A percentile compares a stretch with the other conserved stretches of the same genome.
Conservation (phyloP, 768 basidiomycete species). For the Exsudoporus frostii region DNA sequence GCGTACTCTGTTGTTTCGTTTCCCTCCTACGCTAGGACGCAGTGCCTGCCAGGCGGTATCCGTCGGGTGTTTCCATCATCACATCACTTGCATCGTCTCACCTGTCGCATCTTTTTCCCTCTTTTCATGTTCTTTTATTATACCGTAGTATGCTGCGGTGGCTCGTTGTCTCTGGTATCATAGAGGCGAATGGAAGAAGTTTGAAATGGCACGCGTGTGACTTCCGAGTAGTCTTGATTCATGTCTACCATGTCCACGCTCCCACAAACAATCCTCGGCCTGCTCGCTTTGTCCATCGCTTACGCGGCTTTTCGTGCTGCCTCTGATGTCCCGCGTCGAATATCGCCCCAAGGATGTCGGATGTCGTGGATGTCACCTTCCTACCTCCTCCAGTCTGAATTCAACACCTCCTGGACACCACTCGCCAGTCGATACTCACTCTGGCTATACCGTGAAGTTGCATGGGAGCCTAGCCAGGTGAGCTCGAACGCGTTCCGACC, state of each 20-base stretch:
- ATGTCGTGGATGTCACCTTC: slow-evolving; percentile 98
- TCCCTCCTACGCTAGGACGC: slow-evolving; percentile 18
- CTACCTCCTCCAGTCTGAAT: slow-evolving; percentile 69
- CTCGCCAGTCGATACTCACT: slow-evolving; percentile 75
- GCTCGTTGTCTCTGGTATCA: slow-evolving; percentile 28
- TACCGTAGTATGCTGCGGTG: slow-evolving; percentile 35
- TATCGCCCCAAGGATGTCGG: slow-evolving; percentile 88
- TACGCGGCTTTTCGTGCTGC: slow-evolving; percentile 42
- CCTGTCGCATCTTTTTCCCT: slow-evolving; percentile 30
- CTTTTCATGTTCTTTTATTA: slow-evolving; percentile 33
- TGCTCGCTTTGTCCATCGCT: slow-evolving; percentile 39
- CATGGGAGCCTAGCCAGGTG: slow-evolving; percentile 73
- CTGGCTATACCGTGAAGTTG: slow-evolving; percentile 88
- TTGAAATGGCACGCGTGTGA: slow-evolving; percentile 16
- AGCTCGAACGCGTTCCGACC: background rate
- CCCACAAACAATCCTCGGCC: slow-evolving; percentile 14
- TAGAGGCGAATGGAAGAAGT: slow-evolving; percentile 35
- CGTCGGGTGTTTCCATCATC: slow-evolving; percentile 19
- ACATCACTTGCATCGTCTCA: slow-evolving; percentile 33
- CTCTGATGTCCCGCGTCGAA: slow-evolving; percentile 41
- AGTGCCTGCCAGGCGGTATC: slow-evolving; percentile 9
- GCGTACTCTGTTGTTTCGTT: slow-evolving; percentile 6
- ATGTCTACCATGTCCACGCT: slow-evolving; percentile 10
- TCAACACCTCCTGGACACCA: slow-evolving; percentile 68
- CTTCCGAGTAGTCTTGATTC: background rate